Evolutionary conservation across 495 filamentous ascomycete genomes (phyloP).

Genomic region (Parathielavia appendiculata): DNA sequence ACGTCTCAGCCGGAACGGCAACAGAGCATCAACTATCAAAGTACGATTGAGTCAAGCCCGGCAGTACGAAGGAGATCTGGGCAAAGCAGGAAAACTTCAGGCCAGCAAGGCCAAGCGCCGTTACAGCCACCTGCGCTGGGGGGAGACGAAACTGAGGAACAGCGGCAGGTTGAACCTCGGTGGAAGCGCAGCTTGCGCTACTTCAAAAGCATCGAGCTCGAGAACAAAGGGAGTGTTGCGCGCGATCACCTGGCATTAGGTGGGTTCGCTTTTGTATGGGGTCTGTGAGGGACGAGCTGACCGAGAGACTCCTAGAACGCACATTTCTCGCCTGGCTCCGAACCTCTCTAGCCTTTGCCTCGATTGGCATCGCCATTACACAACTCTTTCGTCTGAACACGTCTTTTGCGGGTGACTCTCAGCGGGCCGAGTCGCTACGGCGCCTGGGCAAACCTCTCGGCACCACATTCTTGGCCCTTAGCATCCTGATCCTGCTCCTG

Average conservation of each 20-base stretch:
- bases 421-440: constrained; percentile 48
- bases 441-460: constrained; percentile 89
- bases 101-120: constrained; percentile 2
- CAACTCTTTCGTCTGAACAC: constrained; percentile 94
- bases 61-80: constrained; percentile 21
- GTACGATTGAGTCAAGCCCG: constrained; percentile 24
- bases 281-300: background rate
- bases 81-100: constrained; percentile 13
- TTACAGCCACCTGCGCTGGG: constrained; percentile 4
- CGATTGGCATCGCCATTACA: constrained; percentile 92
- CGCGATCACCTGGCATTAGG: constrained; percentile 91
- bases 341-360: constrained; percentile 91
- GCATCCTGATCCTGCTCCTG: constrained; percentile 77
- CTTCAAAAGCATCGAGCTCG: constrained; percentile 80
- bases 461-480: constrained; percentile 83
- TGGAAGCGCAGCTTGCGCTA: constrained; percentile 51
- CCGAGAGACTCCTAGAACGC: constrained; percentile 57
- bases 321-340: constrained; percentile 97
- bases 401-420: constrained; percentile 41
- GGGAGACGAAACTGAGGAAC: constrained; percentile 19
- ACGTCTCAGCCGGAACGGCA: constrained; percentile 27
- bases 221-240: constrained; percentile 95
- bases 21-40: constrained; percentile 33
- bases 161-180: constrained; percentile 26
- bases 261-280: constrained; percentile 32